A percentile compares a stretch with the other conserved stretches of the same genome.
Conservation (phyloP, 2,329 filamentous ascomycete species). For the Fusarium pilosicola region DNA sequence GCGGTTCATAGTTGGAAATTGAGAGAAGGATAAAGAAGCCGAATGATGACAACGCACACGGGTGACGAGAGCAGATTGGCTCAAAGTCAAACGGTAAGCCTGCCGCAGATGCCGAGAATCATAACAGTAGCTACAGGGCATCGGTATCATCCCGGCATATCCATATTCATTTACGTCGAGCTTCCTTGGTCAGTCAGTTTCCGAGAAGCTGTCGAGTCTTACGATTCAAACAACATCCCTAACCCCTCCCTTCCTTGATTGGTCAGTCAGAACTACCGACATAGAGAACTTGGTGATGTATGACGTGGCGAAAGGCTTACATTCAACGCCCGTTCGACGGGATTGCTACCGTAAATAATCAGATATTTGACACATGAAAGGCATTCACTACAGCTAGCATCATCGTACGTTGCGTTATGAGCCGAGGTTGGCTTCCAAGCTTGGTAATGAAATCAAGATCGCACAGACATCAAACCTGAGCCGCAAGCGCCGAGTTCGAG, state of each 20-base stretch:
- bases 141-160: not conserved
- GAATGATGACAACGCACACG: no score
- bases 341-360: accelerated
- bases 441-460: no score
- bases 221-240: accelerated
- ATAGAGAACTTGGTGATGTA: not conserved
- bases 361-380: not conserved
- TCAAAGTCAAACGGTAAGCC: no score
- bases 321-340: accelerated
- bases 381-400: accelerated
- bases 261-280: not conserved
- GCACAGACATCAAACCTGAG: no score
- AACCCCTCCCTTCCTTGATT: not conserved
- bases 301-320: not conserved
- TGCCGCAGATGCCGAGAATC: not conserved
- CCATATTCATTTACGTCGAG: accelerated
- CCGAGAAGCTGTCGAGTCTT: not conserved
- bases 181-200: not conserved
- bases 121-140: accelerated
- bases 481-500: no score
- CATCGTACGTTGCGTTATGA: not conserved
- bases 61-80: no score
- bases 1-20: no score
- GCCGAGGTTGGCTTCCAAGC: no score
- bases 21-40: no score